Evolutionary conservation across 2,329 filamentous ascomycete genomes (phyloP), one percentile per base, ranked within the genome.

Genomic region (Zalaria sp.): DNA sequence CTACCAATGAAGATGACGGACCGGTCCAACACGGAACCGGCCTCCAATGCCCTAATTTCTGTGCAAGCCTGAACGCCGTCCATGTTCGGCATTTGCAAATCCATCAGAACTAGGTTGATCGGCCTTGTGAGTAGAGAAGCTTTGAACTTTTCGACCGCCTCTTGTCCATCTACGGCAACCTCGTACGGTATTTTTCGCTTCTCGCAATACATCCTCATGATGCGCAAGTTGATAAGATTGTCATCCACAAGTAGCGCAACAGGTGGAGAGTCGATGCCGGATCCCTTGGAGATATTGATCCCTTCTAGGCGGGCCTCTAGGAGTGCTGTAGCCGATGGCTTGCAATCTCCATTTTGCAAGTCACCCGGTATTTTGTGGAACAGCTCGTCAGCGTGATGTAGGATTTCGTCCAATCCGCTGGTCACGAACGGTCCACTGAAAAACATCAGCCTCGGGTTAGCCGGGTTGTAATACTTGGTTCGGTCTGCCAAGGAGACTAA

Each of bases 151-250:
- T 64, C 56, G 6, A 70, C 58, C 2, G 67, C 67, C 51, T 69
- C 59, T 11, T 57, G 52, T 2, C 68, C 67, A 35, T 71, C 63
- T 5, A 57, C 57, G 1, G 67, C 66, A 1, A 60, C 61, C 10
- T 58, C 51, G 26, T 66, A 67, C 10, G 63, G 57, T 25, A 68
- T 57, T 0, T 60, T 57, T 7, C 65, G 56, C 35, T 64, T 63
- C 41, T 64, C 61, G 39, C 68, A 64, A 47, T 69, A 70, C 50
- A 68, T 66, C 11, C 62, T 56, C 27, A 71, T 48, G 26, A 71
- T 67, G 18, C 67, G 66, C 0, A 70, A 58, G 25, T 71, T 71
- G 42, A 71, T 64, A 3, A 61, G 42, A 37, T 71, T 71, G 45
- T 70, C 68, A 45, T 71, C 68, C 0, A 69, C 67, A 1, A 71